phyloP scores from a whole-genome alignment of 179 eudicot genomes.

The Nepenthes alata region DNA sequence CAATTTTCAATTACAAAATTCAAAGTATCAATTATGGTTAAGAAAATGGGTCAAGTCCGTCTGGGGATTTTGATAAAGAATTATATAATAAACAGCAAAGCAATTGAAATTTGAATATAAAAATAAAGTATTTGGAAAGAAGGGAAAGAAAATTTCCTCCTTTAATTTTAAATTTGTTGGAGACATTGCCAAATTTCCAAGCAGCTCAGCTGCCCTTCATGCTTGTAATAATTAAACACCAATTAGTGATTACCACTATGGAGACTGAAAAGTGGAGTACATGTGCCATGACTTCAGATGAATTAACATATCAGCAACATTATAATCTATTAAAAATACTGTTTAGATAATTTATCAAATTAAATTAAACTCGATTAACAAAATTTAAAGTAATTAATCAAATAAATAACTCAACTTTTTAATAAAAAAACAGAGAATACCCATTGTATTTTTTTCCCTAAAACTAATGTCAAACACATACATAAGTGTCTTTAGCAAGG shows the following conservation, averaged over 20 bases:
- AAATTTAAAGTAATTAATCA: no score
- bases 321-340: slow-evolving; percentile 5
- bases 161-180: slow-evolving; percentile 23
- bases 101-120: slow-evolving; percentile 19
- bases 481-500: no score
- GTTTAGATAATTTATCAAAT: background rate
- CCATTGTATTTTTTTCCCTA: no score
- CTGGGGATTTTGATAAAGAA: slow-evolving; percentile 64
- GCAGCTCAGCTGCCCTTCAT: background rate
- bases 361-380: no score
- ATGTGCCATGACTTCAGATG: no score
- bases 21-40: slow-evolving; percentile 70
- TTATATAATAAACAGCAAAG: slow-evolving; percentile 33
- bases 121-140: slow-evolving; percentile 10
- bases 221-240: no score
- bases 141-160: slow-evolving; percentile 6
- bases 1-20: slow-evolving; percentile 37
- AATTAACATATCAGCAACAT: no score
- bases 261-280: no score
- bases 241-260: no score
- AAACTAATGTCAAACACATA: no score
- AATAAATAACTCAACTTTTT: no score
- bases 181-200: slow-evolving; percentile 33
- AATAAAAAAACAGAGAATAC: no score
- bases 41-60: slow-evolving; percentile 84